These are phyloP conservation scores for Ottelia alismoides DNA, from an alignment of 106 monocot species.

Conservation along the genomic window DNA sequence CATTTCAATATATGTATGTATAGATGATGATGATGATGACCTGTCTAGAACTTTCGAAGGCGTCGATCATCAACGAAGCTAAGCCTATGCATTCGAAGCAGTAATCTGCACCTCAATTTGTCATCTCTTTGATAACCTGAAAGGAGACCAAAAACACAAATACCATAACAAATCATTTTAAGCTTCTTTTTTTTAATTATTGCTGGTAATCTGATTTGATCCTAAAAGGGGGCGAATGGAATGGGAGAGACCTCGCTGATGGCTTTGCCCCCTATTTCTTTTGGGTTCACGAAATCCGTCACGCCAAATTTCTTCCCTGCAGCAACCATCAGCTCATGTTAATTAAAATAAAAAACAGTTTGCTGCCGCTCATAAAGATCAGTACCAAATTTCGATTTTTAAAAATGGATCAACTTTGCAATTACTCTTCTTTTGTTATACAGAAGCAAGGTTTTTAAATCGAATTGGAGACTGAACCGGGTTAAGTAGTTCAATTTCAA, in stretches of 20 bases:
- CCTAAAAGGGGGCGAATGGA: no score
- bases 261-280: conserved; percentile 47
- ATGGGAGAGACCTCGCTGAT: conserved; percentile 27
- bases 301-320: conserved; percentile 84
- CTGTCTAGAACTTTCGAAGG: conserved; percentile 46
- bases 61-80: conserved; percentile 28
- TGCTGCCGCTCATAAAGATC: no score
- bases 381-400: no score
- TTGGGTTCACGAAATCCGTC: conserved; percentile 81
- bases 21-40: conserved; percentile 10
- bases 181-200: no score
- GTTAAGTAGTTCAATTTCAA: no score
- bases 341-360: background rate
- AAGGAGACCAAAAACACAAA: no score
- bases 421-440: background rate
- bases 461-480: no score
- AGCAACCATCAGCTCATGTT: background rate
- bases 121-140: conserved; percentile 22
- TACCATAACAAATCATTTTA: no score
- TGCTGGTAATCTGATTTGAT: no score
- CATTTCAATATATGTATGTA: background rate
- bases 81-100: conserved; percentile 24
- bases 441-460: no score
- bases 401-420: background rate
- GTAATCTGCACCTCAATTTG: conserved; percentile 20